Base-by-base conservation (phyloP, 805 yeast species). In the Saccharomyces kudriavzevii region DNA sequence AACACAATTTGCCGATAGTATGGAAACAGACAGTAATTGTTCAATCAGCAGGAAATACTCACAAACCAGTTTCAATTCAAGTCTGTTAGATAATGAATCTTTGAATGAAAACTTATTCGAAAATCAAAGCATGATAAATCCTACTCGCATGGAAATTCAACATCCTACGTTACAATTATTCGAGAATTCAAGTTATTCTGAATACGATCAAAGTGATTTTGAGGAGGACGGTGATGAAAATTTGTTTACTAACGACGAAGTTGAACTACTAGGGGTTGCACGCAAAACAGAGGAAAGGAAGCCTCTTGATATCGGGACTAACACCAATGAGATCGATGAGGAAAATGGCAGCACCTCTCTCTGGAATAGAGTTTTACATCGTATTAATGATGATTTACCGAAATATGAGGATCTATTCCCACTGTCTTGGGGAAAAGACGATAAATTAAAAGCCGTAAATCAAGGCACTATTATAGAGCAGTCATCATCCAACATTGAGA, bases 381-480 rank as follows among this genome's bases (percentile, higher is more conserved):
- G 67, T 20, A 61, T 72, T 51, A 63, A 63, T 49, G 84, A 81
- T 27, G 77, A 71, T 22, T 75, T 87, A 58, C 95, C 95, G 2
- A 77, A 81, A 20, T 87, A 87, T 64, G 88, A 86, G 60, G 95
- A 87, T 55, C 74, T 87, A 45, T 87, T 81, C 74, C 95, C 94
- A 17, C 24, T 35, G 8, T 35, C 43, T 17, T 35, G 43, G 43
- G 43, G 43, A 5, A 35, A 35, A 35, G 43, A 35, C 17, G 43
- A 35, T 35, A 35, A 35, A 17, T 35, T 17, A 24, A 17, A 35
- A 35, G 8, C 43, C 4, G 24, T 17, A 20, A 35, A 35, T 8
- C 43, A 17, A 17, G 43, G 17, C 22, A 35, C 6, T 35, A 20
- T 17, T 35, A 11, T 35, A 17, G 43, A 35, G 11, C 43, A 35